Evolutionary conservation across 2,329 filamentous ascomycete genomes (phyloP).

Genomic region (Cladorrhinum sp.): DNA sequence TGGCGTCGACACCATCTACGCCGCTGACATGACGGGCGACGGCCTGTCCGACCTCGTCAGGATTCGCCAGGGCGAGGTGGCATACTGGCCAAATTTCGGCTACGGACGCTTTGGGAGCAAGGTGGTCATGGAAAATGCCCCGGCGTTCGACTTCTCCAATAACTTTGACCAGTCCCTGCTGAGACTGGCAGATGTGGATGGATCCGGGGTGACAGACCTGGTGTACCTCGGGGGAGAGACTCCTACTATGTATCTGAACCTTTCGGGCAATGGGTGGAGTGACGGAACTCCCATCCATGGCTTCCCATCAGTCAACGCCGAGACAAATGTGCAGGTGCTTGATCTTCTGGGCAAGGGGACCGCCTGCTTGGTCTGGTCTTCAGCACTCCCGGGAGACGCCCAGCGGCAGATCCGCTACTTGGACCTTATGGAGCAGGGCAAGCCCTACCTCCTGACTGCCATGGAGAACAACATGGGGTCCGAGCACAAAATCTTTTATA

Average conservation of each 20-base stretch:
- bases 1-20: background rate
- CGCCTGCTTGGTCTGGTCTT: conserved; percentile 26
- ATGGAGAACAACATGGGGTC: too few relatives aligned
- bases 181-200: conserved; percentile 26
- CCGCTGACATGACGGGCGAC: conserved; percentile 28
- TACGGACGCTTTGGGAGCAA: conserved; percentile 33
- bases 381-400: too few relatives aligned
- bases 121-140: conserved; percentile 31
- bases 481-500: too few relatives aligned
- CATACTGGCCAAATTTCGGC: conserved; percentile 37
- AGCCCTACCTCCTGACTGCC: too few relatives aligned
- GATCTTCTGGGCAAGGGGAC: conserved; percentile 28
- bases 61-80: conserved; percentile 15
- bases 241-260: conserved; percentile 25
- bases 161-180: conserved; percentile 22
- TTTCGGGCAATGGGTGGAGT: conserved; percentile 23
- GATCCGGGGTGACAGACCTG: conserved; percentile 30
- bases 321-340: conserved; percentile 12
- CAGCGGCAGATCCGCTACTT: too few relatives aligned
- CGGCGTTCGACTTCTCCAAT: conserved; percentile 23
- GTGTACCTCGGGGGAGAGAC: conserved; percentile 25
- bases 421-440: too few relatives aligned
- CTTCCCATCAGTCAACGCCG: conserved; percentile 13
- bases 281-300: background rate
- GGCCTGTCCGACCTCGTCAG: conserved; percentile 25